Evolutionary conservation across 805 yeast genomes (phyloP).

Genomic region (Ogataea trehalophila): DNA sequence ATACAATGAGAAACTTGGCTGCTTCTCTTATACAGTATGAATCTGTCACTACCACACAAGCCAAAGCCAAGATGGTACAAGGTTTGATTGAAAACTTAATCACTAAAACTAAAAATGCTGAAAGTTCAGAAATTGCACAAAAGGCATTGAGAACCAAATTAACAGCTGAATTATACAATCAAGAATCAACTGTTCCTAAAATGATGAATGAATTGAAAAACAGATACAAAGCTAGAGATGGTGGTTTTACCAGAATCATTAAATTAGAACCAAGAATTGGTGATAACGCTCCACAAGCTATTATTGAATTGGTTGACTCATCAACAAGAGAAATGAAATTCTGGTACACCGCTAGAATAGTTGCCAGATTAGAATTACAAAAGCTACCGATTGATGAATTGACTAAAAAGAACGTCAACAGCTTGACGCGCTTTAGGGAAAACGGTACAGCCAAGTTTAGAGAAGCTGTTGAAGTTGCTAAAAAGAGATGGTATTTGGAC

Average conservation of each 20-base stretch:
- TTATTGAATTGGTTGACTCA: conserved; percentile 76
- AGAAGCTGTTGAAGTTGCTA: conserved; percentile 57
- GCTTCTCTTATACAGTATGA: conserved; percentile 67
- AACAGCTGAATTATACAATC: conserved; percentile 41
- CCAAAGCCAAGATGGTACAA: conserved; percentile 70
- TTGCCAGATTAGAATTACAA: conserved; percentile 73
- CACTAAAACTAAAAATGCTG: conserved; percentile 45
- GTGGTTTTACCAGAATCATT: conserved; percentile 84
- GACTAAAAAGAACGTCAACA: conserved; percentile 53
- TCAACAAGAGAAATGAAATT: conserved; percentile 56
- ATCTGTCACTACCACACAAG: conserved; percentile 64
- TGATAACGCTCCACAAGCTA: conserved; percentile 87
- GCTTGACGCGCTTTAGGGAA: conserved; percentile 41
- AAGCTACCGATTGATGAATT: conserved; percentile 46
- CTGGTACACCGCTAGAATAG: conserved; percentile 75
- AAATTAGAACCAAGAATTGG: conserved; percentile 81
- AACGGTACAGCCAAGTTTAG: conserved; percentile 52
- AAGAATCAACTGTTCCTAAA: conserved; percentile 52
- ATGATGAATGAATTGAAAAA: conserved; percentile 59
- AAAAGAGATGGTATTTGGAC: conserved; percentile 37
- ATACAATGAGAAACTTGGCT: conserved; percentile 59
- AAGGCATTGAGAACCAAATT: conserved; percentile 26
- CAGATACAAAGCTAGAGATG: conserved; percentile 57
- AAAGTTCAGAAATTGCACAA: conserved; percentile 13
- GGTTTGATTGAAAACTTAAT: conserved; percentile 59